These are phyloP conservation scores for Hirschfeldia incana DNA, from an alignment of 345 rosid species.

Conservation along the genomic window DNA sequence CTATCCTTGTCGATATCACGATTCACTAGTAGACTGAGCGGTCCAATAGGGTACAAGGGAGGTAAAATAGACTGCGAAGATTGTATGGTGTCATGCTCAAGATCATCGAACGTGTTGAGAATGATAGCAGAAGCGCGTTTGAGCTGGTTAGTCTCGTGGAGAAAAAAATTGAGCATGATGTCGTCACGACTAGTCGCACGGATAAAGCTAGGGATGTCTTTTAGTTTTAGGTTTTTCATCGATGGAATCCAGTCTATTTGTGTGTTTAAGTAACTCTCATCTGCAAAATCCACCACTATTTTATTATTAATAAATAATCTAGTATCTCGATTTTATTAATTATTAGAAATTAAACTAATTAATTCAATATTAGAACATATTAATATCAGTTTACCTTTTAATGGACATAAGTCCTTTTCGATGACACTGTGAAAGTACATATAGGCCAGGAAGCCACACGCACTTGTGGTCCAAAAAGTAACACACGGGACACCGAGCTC, in stretches of 20 bases:
- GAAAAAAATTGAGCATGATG: background rate
- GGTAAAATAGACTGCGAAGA: constrained; percentile 35
- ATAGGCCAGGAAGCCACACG: constrained; percentile 12
- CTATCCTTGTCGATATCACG: background rate
- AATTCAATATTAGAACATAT: background rate
- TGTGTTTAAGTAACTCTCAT: constrained; percentile 40
- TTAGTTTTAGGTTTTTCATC: constrained; percentile 39
- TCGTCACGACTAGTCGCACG: background rate
- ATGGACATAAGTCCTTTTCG: constrained; percentile 14
- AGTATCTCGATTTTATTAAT: background rate
- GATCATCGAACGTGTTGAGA: constrained; percentile 42
- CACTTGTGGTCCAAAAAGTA: constrained; percentile 9
- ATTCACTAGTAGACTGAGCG: constrained; percentile 7
- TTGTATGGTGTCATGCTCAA: constrained; percentile 31
- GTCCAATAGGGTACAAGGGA: constrained; percentile 30
- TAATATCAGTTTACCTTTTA: background rate
- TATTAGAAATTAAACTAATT: background rate
- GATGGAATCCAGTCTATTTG: constrained; percentile 47
- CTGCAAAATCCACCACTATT: constrained; percentile 12
- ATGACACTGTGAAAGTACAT: background rate
- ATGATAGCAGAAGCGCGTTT: constrained; percentile 23
- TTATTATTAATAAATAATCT: background rate
- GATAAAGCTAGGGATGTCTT: constrained; percentile 36
- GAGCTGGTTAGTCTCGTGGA: background rate
- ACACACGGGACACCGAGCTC: constrained; percentile 10